Evolutionary conservation across 495 filamentous ascomycete species (phyloP).

Genomic region (Aspergillus diversus): DNA sequence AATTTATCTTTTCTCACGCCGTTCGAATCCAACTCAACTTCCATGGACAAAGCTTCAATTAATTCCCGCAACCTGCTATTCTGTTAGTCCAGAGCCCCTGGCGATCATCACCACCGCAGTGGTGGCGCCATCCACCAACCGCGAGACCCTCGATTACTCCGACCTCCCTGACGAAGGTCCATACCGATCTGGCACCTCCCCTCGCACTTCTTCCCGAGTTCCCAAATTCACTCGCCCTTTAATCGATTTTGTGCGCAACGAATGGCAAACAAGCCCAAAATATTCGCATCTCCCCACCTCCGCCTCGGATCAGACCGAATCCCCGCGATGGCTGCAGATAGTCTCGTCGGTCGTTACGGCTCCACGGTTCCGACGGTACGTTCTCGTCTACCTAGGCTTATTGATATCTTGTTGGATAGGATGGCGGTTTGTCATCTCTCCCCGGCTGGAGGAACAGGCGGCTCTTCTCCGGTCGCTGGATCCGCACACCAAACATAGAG

Average conservation of each 20-base stretch:
- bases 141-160: constrained; percentile 28
- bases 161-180: constrained; percentile 24
- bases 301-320: constrained; percentile 24
- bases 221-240: constrained; percentile 39
- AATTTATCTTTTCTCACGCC: too few species aligned
- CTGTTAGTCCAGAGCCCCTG: too few species aligned
- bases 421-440: constrained; percentile 48
- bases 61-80: too few species aligned
- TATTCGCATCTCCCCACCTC: constrained; percentile 28
- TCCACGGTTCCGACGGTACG: constrained; percentile 52
- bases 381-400: constrained; percentile 46
- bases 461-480: constrained; percentile 43
- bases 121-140: constrained; percentile 61
- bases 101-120: constrained; percentile 69
- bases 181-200: constrained; percentile 10
- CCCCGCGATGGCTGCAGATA: constrained; percentile 36
- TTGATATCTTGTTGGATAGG: constrained; percentile 39
- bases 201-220: constrained; percentile 19
- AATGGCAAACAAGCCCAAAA: constrained; percentile 43
- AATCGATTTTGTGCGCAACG: constrained; percentile 50
- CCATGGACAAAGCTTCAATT: background rate
- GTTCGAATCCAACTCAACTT: background rate
- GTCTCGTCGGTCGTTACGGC: constrained; percentile 41
- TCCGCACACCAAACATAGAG: constrained; percentile 32
- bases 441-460: constrained; percentile 42